Percentiles rank a stretch among this genome's conserved stretches.
Evolutionary conservation across 177 flowering plant genomes (phyloP).

Genomic region (Vitis hybrid): DNA sequence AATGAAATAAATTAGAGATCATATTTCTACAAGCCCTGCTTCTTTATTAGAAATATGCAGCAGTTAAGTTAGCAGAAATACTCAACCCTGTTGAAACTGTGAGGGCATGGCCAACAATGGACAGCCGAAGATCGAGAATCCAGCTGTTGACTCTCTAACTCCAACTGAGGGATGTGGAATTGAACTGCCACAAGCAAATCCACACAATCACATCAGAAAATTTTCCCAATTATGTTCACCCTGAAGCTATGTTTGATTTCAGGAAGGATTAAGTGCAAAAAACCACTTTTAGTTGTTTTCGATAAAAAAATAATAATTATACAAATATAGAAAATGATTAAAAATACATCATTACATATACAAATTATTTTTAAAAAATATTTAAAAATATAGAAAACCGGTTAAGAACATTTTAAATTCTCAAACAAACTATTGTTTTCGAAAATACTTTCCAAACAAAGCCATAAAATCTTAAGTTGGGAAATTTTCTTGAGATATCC

Average conservation of each 20-base stretch:
- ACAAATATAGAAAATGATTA: too few species aligned
- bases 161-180: slow-evolving; percentile 43
- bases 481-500: too few species aligned
- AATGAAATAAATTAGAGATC: slow-evolving; percentile 14
- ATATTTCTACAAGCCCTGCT: neutral
- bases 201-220: neutral
- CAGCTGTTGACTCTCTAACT: slow-evolving; percentile 43
- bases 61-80: slow-evolving; percentile 21
- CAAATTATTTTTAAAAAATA: too few species aligned
- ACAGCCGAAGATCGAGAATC: slow-evolving; percentile 40
- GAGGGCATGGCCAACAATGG: slow-evolving; percentile 54
- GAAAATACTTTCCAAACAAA: too few species aligned
- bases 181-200: slow-evolving; percentile 35
- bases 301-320: neutral
- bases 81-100: slow-evolving; percentile 45
- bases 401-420: too few species aligned
- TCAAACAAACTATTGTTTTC: too few species aligned
- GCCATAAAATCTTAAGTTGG: too few species aligned
- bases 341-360: too few species aligned
- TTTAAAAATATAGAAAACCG: too few species aligned
- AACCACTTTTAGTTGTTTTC: neutral
- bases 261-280: neutral
- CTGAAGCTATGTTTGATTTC: too few species aligned
- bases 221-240: neutral
- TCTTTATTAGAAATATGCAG: neutral